Percentiles rank a stretch among this genome's conserved stretches.
Conservation (phyloP, 139 green algal genomes). For the Chlorella sp. region DNA sequence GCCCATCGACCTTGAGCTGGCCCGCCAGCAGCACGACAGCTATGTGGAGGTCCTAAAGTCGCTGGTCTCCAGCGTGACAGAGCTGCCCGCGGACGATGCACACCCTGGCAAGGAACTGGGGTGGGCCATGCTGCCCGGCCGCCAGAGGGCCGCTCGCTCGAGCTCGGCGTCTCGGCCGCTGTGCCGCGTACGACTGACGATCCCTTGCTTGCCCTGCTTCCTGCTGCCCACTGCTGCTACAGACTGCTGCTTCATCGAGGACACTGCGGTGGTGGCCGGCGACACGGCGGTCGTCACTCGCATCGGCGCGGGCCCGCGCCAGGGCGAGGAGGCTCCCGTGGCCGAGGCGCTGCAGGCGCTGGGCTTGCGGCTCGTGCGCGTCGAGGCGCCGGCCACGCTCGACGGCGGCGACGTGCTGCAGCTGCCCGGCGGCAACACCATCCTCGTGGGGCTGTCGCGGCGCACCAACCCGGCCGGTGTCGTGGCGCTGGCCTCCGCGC, state of each 20-base stretch:
- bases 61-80: neutral
- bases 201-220: too few relatives aligned
- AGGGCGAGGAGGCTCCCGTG: conserved; percentile 10
- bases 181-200: too few relatives aligned
- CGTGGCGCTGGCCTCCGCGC: neutral
- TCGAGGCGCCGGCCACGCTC: conserved; percentile 8
- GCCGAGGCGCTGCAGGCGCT: neutral
- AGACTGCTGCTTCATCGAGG: conserved; percentile 22
- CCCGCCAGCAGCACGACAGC: neutral
- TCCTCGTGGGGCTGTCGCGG: conserved; percentile 10
- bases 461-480: conserved; percentile 8
- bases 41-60: neutral
- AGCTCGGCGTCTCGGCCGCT: too few relatives aligned
- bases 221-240: too few relatives aligned
- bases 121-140: too few relatives aligned
- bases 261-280: conserved; percentile 14
- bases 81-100: conserved; percentile 9
- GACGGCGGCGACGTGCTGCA: conserved; percentile 14
- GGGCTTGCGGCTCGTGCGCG: neutral
- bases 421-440: conserved; percentile 1
- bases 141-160: too few relatives aligned
- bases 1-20: neutral
- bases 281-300: neutral
- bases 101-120: neutral
- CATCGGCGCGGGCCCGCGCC: conserved; percentile 2